These are phyloP conservation scores for Apiospora saccharicola DNA, from an alignment of 2,329 filamentous ascomycete genomes.

Conservation along the genomic window DNA sequence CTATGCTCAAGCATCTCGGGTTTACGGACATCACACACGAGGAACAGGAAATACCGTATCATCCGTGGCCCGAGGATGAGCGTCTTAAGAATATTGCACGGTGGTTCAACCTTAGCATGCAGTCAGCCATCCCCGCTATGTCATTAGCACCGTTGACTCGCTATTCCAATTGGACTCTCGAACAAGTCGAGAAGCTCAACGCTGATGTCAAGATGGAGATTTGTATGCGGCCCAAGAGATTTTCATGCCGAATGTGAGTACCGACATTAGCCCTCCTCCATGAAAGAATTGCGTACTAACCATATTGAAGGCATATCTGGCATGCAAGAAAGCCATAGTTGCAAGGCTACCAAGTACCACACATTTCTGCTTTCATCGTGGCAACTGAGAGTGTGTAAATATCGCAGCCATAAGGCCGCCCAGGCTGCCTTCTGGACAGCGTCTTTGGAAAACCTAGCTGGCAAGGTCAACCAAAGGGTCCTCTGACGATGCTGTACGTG, in stretches of 20 bases:
- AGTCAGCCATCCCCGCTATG: slow-evolving; percentile 75
- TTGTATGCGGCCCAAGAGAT: slow-evolving; percentile 70
- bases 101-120: slow-evolving; percentile 85
- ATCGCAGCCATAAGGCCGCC: not conserved
- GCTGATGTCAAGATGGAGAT: slow-evolving; percentile 72
- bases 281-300: slow-evolving; percentile 25
- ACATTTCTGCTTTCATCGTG: not conserved
- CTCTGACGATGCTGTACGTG: not conserved
- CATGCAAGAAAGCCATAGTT: slow-evolving; percentile 35
- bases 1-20: slow-evolving; percentile 71
- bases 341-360: not conserved
- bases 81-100: slow-evolving; percentile 73
- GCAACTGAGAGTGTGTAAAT: not conserved
- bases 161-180: slow-evolving; percentile 64
- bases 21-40: slow-evolving; percentile 82
- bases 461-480: not conserved
- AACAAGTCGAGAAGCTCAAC: slow-evolving; percentile 69
- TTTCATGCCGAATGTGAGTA: slow-evolving; percentile 80
- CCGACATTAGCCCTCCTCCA: not conserved
- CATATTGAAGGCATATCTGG: slow-evolving; percentile 34
- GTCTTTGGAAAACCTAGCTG: not conserved
- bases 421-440: not conserved
- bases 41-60: slow-evolving; percentile 74
- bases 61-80: slow-evolving; percentile 72
- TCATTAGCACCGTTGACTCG: slow-evolving; percentile 77